Base-by-base conservation (phyloP, 805 yeast genomes). In the Kluyveromyces starmeri region DNA sequence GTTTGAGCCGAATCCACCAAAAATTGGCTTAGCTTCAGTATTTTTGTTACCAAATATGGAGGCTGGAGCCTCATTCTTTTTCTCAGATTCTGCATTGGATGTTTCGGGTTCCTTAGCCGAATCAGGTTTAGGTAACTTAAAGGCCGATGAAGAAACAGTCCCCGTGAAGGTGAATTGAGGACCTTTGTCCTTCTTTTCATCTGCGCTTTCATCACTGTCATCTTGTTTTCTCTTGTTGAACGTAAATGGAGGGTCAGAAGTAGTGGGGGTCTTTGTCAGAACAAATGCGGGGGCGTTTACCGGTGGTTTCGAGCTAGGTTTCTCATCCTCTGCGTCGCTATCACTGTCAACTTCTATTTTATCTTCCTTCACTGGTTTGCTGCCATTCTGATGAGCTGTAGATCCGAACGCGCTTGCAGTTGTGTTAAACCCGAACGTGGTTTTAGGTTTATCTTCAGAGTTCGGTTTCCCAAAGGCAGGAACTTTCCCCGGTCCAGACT, bases 211-310 rank as follows among this genome's bases (percentile, higher is more conserved):
- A 16, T 47, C 47, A 14, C 55, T 47, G 10, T 48, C 47, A 12
- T 46, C 43, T 2, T 44, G 43, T 26, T 35, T 34, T 24, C 44
- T 44, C 25, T 49, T 51, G 13, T 49, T 41, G 38, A 74, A 67
- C 19, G 65, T 61, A 52, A 74, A 74, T 5, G 69, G 71, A n/a
- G 75, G 64, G 37, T 66, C 62, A 3, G 63, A 62, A 2, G 72
- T 64, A 4, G 67, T 67, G 35, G 78, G 78, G 19, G 68, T 64
- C 19, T 62, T 48, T 11, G 51, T 53, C 20, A 72, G 42, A 7
- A 66, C 68, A 52, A 83, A 83, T 10, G 65, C 58, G 14, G 94
- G 94, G 1, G 94, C 94, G 54, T 82, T 73, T 19, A 80, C 70
- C 50, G 76, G 78, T 17, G 77, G 57, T 23, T 75, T 82, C 14